These are phyloP conservation scores for Boehmeria nivea DNA, from an alignment of 306 rosid species.

Conservation along the genomic window DNA sequence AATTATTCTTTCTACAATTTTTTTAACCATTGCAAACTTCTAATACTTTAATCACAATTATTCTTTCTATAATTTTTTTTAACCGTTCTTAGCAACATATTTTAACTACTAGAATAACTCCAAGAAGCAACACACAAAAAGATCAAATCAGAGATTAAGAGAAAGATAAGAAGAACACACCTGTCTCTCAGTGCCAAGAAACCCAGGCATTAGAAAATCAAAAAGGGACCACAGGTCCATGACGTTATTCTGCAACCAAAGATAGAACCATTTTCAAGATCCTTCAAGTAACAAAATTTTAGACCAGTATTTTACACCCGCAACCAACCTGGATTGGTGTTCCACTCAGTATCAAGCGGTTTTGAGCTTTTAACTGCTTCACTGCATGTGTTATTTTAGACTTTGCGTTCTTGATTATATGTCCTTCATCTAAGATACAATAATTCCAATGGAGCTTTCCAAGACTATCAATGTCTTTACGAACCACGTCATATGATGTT, in stretches of 20 bases:
- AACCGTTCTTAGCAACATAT: too few relatives aligned
- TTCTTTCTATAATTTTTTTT: too few relatives aligned
- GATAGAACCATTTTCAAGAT: conserved; percentile 5
- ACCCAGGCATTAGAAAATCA: conserved; percentile 98
- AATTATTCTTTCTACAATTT: too few relatives aligned
- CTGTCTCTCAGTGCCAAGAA: conserved; percentile 99
- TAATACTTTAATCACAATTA: too few relatives aligned
- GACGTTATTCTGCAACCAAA: conserved; percentile 77
- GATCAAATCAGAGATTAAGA: not conserved
- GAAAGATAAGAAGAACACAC: conserved; percentile 24
- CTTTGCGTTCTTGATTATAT: conserved; percentile 86
- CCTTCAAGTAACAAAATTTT: not conserved
- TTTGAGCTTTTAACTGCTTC: conserved; percentile 90
- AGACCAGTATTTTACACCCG: not conserved
- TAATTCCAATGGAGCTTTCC: conserved; percentile 71
- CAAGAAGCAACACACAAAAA: not conserved
- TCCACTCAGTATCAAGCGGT: conserved; percentile 94
- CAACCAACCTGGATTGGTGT: conserved; percentile 93
- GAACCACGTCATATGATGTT: conserved; percentile 92
- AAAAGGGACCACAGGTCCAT: conserved; percentile 99
- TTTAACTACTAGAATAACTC: too few relatives aligned
- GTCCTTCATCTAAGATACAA: conserved; percentile 96
- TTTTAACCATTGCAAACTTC: too few relatives aligned
- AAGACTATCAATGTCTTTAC: conserved; percentile 82
- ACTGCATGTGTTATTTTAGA: conserved; percentile 86